Evolutionary conservation across 2,329 filamentous ascomycete genomes (phyloP).

Genomic region (Hymenoscyphus salicellus): DNA sequence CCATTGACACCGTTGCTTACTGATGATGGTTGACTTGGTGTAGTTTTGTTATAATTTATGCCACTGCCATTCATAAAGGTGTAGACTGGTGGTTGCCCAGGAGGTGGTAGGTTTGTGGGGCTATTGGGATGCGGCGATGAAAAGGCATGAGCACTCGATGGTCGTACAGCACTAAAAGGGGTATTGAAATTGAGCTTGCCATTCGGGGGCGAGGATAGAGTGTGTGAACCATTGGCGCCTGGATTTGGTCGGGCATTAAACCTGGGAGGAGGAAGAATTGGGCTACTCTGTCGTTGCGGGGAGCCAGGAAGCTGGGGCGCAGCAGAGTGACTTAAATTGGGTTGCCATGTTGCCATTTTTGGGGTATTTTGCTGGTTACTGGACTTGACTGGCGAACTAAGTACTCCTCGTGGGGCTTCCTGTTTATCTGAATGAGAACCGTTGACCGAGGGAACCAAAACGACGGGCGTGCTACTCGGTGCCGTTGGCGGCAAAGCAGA

Average conservation of each 20-base stretch:
- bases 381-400: conserved; percentile 8
- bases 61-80: conserved; percentile 29
- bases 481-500: conserved; percentile 35
- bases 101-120: conserved; percentile 35
- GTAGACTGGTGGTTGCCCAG: conserved; percentile 28
- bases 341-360: conserved; percentile 18
- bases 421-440: conserved; percentile 7
- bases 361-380: conserved; percentile 10
- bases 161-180: conserved; percentile 16
- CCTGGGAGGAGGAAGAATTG: conserved; percentile 11
- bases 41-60: conserved; percentile 12
- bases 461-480: conserved; percentile 22
- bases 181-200: conserved; percentile 13
- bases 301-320: conserved; percentile 15
- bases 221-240: neutral
- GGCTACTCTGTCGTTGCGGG: conserved; percentile 12
- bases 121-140: conserved; percentile 35
- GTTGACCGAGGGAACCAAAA: conserved; percentile 17
- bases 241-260: conserved; percentile 5
- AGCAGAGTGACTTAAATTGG: conserved; percentile 13
- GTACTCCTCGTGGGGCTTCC: neutral
- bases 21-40: conserved; percentile 6
- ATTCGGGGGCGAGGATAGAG: conserved; percentile 19
- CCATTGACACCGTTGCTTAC: conserved; percentile 7
- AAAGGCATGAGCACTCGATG: conserved; percentile 32